These are phyloP conservation scores for Domatiomyces catenatus DNA, from an alignment of 2,329 filamentous ascomycete species.

Conservation along the genomic window DNA sequence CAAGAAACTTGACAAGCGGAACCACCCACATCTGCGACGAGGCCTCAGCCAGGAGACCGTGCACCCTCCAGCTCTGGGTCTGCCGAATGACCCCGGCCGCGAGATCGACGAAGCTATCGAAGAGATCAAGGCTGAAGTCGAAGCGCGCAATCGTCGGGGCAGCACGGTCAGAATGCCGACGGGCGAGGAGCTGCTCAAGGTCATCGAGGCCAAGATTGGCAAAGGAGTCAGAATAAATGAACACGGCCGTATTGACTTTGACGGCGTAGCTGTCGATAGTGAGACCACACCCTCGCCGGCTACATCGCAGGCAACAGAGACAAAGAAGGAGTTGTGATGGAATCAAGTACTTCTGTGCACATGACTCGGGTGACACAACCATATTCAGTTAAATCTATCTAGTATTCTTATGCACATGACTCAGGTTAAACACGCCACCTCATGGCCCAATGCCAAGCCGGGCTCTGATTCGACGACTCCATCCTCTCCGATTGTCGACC, in stretches of 20 bases:
- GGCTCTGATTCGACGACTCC: neutral
- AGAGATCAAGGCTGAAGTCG: conserved; percentile 60
- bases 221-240: conserved; percentile 1
- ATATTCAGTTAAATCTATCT: too few species aligned
- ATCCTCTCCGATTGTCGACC: neutral
- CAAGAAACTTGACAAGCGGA: conserved; percentile 44
- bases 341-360: neutral
- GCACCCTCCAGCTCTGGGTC: conserved; percentile 54
- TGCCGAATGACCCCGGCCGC: conserved; percentile 58
- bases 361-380: neutral
- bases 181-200: conserved; percentile 36
- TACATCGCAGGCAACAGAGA: neutral
- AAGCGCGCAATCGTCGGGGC: conserved; percentile 38
- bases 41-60: conserved; percentile 44
- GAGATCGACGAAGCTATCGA: conserved; percentile 65
- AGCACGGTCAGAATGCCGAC: conserved; percentile 29
- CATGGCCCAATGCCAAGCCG: neutral
- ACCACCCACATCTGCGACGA: conserved; percentile 25
- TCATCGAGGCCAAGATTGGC: conserved; percentile 22
- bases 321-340: neutral
- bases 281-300: neutral
- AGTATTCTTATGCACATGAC: neutral
- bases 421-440: too few species aligned
- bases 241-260: neutral
- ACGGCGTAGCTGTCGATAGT: neutral